phyloP scores from a whole-genome alignment of 192 early-diverging fungal genomes.

The Spinellus fusiger region DNA sequence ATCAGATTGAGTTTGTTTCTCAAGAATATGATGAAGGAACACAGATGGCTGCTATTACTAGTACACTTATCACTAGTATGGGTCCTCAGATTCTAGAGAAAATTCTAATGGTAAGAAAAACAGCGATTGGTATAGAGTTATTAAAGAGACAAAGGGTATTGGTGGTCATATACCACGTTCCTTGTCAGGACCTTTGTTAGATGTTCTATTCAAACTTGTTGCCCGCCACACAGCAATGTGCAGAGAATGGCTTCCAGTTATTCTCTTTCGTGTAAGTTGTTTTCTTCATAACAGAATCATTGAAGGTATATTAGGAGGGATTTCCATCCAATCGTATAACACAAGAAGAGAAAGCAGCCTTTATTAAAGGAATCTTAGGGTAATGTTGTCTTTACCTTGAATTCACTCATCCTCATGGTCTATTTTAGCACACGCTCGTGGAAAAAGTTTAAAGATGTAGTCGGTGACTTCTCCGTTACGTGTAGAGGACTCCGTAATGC shows the following conservation, averaged over 20 bases:
- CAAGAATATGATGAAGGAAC: constrained; percentile 30
- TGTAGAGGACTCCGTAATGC: constrained; percentile 41
- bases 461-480: constrained; percentile 38
- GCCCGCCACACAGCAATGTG: constrained; percentile 32
- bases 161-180: constrained; percentile 49
- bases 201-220: constrained; percentile 42
- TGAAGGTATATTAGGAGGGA: constrained; percentile 26
- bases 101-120: constrained; percentile 32
- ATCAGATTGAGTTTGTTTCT: constrained; percentile 43
- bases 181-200: constrained; percentile 44
- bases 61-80: constrained; percentile 31
- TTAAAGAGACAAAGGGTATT: constrained; percentile 26
- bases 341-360: constrained; percentile 38
- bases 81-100: constrained; percentile 39
- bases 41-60: constrained; percentile 32
- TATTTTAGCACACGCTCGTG: constrained; percentile 37
- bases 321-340: constrained; percentile 47
- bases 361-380: constrained; percentile 47
- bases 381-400: constrained; percentile 14
- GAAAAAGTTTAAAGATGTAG: constrained; percentile 38
- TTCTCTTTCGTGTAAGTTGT: constrained; percentile 37
- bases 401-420: constrained; percentile 1
- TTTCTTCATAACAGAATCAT: background rate
- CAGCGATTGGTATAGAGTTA: background rate
- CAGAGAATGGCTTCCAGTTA: constrained; percentile 38